phyloP scores from a whole-genome alignment of 129 eudicot species.

The Artemisia tridentata region DNA sequence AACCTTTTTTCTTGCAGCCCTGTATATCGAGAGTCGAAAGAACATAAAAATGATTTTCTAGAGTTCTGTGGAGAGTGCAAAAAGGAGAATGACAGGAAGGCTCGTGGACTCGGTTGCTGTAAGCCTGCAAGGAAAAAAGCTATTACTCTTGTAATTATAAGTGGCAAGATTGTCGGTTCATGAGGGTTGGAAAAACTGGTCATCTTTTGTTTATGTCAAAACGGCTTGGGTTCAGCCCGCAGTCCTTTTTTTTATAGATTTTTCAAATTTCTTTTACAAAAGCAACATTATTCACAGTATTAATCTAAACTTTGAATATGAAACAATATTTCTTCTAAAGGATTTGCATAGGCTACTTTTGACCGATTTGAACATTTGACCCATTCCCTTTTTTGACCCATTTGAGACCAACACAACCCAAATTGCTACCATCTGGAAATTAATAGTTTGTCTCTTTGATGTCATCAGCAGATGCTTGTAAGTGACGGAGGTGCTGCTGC shows the following conservation, averaged over 20 bases:
- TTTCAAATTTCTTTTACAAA: not conserved
- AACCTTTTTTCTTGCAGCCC: conserved; percentile 48
- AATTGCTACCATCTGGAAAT: not conserved
- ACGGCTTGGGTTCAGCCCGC: too few relatives aligned
- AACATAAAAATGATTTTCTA: conserved; percentile 71
- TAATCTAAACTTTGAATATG: too few relatives aligned
- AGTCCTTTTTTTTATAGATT: not conserved
- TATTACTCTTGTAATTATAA: conserved; percentile 8
- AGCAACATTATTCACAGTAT: too few relatives aligned
- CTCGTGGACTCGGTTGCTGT: conserved; percentile 51
- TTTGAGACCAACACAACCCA: too few relatives aligned
- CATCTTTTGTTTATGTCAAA: too few relatives aligned
- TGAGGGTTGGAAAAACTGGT: too few relatives aligned
- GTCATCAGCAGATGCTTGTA: conserved; percentile 48
- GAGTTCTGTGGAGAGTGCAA: conserved; percentile 86
- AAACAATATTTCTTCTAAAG: too few relatives aligned
- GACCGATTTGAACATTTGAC: not conserved
- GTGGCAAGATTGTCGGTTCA: too few relatives aligned
- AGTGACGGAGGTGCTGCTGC: conserved; percentile 37
- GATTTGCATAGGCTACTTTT: not conserved
- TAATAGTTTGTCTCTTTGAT: not conserved
- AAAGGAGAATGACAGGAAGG: conserved; percentile 69
- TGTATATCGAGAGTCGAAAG: conserved; percentile 73
- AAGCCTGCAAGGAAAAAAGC: conserved; percentile 44
- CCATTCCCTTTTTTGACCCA: too few relatives aligned